Evolutionary conservation across 805 yeast species (phyloP).

Genomic region (Lachancea nothofagi): DNA sequence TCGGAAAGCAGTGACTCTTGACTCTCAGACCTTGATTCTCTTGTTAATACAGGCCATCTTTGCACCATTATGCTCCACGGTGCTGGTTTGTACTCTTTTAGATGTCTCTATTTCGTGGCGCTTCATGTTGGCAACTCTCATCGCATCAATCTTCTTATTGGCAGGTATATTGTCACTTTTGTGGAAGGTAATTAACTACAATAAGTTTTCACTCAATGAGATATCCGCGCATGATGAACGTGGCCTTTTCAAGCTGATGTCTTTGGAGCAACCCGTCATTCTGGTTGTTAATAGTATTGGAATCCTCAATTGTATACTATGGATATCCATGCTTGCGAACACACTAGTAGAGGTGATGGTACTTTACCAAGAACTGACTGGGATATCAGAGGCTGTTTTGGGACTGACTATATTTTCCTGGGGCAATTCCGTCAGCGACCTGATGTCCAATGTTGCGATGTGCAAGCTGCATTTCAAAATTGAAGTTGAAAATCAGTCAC

Average conservation of each 20-base stretch:
- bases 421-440: slow-evolving; percentile 91
- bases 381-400: slow-evolving; percentile 70
- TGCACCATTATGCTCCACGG: slow-evolving; percentile 28
- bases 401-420: slow-evolving; percentile 92
- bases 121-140: slow-evolving; percentile 15
- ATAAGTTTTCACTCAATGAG: slow-evolving; percentile 5
- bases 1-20: slow-evolving; percentile 17
- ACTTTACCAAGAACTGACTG: slow-evolving; percentile 28
- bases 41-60: slow-evolving; percentile 30
- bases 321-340: slow-evolving; percentile 33
- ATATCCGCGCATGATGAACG: slow-evolving; percentile 1
- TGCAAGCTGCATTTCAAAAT: slow-evolving; percentile 46
- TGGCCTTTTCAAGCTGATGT: neutral
- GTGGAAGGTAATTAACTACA: neutral
- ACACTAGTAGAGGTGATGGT: slow-evolving; percentile 33
- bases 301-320: slow-evolving; percentile 29
- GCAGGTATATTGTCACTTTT: slow-evolving; percentile 7
- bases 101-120: slow-evolving; percentile 9
- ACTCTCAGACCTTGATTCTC: slow-evolving; percentile 19
- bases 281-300: slow-evolving; percentile 18
- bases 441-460: slow-evolving; percentile 78
- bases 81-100: slow-evolving; percentile 20
- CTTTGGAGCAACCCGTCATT: slow-evolving; percentile 9
- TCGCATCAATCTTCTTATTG: slow-evolving; percentile 11
- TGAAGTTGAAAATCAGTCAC: slow-evolving; percentile 20